Conservation (phyloP, 345 rosid species). For the Arabis alpina region DNA sequence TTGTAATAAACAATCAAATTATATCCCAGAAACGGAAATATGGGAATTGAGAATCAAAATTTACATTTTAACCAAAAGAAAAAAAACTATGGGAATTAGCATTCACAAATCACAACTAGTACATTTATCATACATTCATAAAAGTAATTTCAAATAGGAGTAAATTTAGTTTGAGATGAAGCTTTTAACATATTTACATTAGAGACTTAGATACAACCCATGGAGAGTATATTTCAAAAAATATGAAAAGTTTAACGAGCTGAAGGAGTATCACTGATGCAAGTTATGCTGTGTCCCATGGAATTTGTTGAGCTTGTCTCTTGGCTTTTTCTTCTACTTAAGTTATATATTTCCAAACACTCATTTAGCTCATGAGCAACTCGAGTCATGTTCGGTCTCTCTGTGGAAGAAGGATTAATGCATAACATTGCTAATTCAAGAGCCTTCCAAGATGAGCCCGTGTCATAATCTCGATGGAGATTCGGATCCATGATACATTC, state of each 20-base stretch:
- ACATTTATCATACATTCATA: neutral
- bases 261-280: conserved; percentile 33
- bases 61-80: neutral
- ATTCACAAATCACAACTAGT: neutral
- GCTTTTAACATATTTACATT: conserved; percentile 9
- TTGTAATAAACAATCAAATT: neutral
- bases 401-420: conserved; percentile 20
- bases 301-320: conserved; percentile 10
- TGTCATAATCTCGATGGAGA: conserved; percentile 30
- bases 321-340: neutral
- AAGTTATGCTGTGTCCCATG: neutral
- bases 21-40: neutral
- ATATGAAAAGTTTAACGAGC: conserved; percentile 23
- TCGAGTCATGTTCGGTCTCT: conserved; percentile 46
- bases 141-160: neutral
- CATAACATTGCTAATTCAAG: conserved; percentile 44
- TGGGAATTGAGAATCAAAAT: neutral
- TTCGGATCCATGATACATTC: conserved; percentile 33
- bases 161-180: neutral
- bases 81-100: neutral
- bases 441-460: conserved; percentile 37
- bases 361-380: conserved; percentile 42
- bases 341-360: conserved; percentile 32
- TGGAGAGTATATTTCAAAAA: neutral
- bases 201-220: neutral